Conservation (phyloP, 2,329 filamentous ascomycete species). For the Nemania sp. region DNA sequence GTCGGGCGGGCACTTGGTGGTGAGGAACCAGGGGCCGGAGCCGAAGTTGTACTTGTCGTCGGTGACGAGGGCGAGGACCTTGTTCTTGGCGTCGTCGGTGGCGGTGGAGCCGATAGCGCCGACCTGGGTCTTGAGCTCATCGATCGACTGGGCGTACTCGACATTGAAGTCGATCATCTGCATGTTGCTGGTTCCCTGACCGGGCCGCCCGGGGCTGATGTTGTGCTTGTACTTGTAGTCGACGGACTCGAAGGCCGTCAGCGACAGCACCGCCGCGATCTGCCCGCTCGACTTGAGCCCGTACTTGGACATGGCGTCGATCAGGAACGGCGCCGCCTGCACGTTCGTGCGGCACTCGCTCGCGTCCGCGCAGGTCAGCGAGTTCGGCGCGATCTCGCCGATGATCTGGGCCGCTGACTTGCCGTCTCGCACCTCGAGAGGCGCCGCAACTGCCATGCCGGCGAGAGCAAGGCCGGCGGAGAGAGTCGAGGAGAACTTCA, state of each 20-base stretch:
- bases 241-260: constrained; percentile 72
- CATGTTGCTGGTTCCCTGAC: constrained; percentile 71
- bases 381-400: constrained; percentile 55
- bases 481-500: constrained; percentile 35
- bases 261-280: constrained; percentile 69
- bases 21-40: constrained; percentile 55
- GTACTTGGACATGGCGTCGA: constrained; percentile 60
- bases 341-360: constrained; percentile 68
- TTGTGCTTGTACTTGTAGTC: constrained; percentile 75
- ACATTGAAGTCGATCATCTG: constrained; percentile 51
- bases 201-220: constrained; percentile 58
- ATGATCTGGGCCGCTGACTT: constrained; percentile 46
- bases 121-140: constrained; percentile 41
- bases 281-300: constrained; percentile 57
- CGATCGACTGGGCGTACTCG: constrained; percentile 51
- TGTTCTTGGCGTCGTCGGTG: constrained; percentile 37
- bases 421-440: constrained; percentile 8
- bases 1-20: constrained; percentile 45
- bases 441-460: constrained; percentile 29
- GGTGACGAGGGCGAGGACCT: constrained; percentile 49
- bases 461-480: constrained; percentile 32
- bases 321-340: constrained; percentile 61
- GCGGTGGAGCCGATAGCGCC: constrained; percentile 18
- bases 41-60: constrained; percentile 58
- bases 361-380: constrained; percentile 54